Conservation (phyloP, 2,329 filamentous ascomycete genomes). For the Epichloe sibirici region DNA sequence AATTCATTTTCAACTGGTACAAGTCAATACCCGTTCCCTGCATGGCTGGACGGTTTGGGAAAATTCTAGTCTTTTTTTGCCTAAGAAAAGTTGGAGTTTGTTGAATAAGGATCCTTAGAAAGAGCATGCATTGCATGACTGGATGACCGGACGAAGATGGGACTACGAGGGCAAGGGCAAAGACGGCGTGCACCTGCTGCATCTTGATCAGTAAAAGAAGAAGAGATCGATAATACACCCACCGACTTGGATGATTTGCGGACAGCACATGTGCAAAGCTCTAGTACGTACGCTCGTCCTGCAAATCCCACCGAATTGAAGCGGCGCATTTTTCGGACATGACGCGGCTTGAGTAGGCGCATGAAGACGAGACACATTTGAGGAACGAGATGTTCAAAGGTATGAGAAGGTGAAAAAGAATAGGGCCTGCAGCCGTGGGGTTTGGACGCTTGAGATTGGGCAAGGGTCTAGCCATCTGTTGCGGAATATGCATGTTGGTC, state of each 20-base stretch:
- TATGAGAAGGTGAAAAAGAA: not conserved
- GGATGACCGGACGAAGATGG: not conserved
- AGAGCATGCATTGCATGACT: not conserved
- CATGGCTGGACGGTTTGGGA: not conserved
- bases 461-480: not conserved
- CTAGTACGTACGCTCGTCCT: no score
- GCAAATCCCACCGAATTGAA: no score
- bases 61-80: not conserved
- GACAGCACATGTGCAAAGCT: no score
- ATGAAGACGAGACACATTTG: not conserved
- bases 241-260: not conserved
- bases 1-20: not conserved
- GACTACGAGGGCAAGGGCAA: not conserved
- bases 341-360: not conserved
- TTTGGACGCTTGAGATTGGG: not conserved
- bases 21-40: not conserved
- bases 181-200: not conserved
- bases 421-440: not conserved
- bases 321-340: not conserved
- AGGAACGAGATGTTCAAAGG: not conserved
- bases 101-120: not conserved
- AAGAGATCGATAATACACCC: not conserved
- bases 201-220: not conserved
- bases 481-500: not conserved
- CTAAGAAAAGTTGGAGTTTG: not conserved